Conservation (phyloP, 768 basidiomycete genomes). For the Suillus sp. region DNA sequence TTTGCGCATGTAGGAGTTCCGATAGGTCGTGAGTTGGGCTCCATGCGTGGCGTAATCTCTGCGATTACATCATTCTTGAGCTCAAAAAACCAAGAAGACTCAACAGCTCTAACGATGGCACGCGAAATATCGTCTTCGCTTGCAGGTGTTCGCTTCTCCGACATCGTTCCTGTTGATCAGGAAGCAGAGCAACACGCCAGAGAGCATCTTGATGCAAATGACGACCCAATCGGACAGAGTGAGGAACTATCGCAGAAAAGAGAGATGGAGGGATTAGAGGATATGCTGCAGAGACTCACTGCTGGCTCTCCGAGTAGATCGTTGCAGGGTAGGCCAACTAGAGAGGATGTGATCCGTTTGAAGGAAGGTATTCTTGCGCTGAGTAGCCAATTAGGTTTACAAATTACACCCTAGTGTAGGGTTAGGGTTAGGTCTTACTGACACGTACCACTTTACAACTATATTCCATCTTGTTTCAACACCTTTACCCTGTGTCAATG, state of each 20-base stretch:
- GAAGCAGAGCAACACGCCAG: constrained; percentile 79
- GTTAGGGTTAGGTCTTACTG: constrained; percentile 24
- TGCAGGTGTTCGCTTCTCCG: constrained; percentile 61
- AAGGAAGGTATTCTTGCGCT: constrained; percentile 40
- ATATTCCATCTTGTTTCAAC: constrained; percentile 6
- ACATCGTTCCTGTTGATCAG: constrained; percentile 73
- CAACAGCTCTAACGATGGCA: constrained; percentile 40
- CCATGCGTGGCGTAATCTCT: constrained; percentile 70
- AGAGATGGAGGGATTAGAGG: constrained; percentile 57
- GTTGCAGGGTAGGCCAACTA: constrained; percentile 33
- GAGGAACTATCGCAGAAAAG: constrained; percentile 49
- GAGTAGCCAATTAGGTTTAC: constrained; percentile 28
- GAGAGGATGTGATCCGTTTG: constrained; percentile 43
- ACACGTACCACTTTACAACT: constrained; percentile 23
- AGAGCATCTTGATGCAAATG: constrained; percentile 53
- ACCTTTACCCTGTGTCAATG: constrained; percentile 18
- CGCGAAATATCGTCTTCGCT: constrained; percentile 59
- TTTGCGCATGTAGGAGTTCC: constrained; percentile 75
- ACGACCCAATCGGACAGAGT: constrained; percentile 34
- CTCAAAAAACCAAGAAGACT: constrained; percentile 23
- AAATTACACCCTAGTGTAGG: constrained; percentile 17
- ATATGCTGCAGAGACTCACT: constrained; percentile 51
- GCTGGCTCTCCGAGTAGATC: constrained; percentile 25
- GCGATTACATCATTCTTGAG: constrained; percentile 62
- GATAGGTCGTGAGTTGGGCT: constrained; percentile 75